Base-by-base conservation (phyloP, 164 flowering plant species). In the Tetrastigma voinierianum region DNA sequence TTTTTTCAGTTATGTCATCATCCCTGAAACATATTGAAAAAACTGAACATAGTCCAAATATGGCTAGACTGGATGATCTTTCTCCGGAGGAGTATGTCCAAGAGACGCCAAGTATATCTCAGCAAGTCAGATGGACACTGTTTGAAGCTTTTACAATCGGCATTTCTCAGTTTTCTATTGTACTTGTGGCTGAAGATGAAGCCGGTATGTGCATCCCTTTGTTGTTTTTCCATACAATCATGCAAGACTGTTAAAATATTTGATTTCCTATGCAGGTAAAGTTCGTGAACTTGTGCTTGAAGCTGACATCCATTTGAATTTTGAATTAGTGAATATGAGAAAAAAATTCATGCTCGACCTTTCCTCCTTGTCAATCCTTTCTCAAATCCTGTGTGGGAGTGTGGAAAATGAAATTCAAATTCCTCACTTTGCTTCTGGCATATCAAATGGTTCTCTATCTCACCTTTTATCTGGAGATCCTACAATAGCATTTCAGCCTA, bases 281-380 rank as follows among this genome's bases (percentile, higher is more conserved):
- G 61, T 83, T 72, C 74, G 78, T 76, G 92, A 86, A 77, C 71
- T 95, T 61, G 62, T 83, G 62, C 51, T n/a, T n/a, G 88, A 84
- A 72, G 74, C 72, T 76, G 86, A 84, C 71, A 70, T 77, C 55
- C 61, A 58, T 57, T 48, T 82, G 61, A 79, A 76, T 40, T 68
- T 86, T 64, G 71, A 86, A 59, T 61, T 75, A 47, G 74, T 18
- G 57, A 70, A n/a, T n/a, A n/a, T n/a, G n/a, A n/a, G n/a, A 70
- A 82, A 73, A 75, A 81, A 76, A 59, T 51, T 82, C 10, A 61
- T 70, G 21, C 73, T 86, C 66, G 76, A 82, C 62, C 71, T 87
- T 49, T 73, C 85, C 48, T 87, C 78, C 56, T 59, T 90, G 64
- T 75, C 88, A 6, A 73, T 91, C 60, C 63, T 77, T 70, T 87